These are phyloP conservation scores for Ogataea siamensis DNA, from an alignment of 805 yeast genomes.

Conservation along the genomic window DNA sequence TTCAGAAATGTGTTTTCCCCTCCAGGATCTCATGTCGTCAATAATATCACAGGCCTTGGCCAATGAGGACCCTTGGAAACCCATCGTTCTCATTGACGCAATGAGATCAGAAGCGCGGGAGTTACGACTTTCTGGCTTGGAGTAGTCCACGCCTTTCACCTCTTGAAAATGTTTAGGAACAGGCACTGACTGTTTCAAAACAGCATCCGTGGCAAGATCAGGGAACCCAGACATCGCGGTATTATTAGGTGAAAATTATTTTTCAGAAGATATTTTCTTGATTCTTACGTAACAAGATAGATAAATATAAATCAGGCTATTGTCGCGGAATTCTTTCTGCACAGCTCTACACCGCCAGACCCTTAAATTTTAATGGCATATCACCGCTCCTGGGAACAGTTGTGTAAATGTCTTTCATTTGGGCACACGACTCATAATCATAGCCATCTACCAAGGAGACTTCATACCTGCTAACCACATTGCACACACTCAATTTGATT, in stretches of 20 bases:
- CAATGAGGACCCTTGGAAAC: constrained; percentile 90
- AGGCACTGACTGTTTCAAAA: constrained; percentile 79
- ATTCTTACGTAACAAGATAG: background rate
- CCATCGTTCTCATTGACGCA: constrained; percentile 87
- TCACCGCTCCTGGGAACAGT: constrained; percentile 28
- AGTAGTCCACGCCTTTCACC: constrained; percentile 89
- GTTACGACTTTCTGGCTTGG: constrained; percentile 69
- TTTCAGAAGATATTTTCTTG: background rate
- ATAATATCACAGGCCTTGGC: constrained; percentile 90
- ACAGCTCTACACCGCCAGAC: background rate
- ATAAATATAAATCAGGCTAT: too few relatives aligned
- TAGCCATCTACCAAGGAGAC: constrained; percentile 25
- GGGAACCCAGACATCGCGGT: constrained; percentile 50
- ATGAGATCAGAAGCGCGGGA: constrained; percentile 79
- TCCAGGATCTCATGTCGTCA: constrained; percentile 89
- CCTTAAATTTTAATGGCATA: constrained; percentile 23
- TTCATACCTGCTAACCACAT: constrained; percentile 48
- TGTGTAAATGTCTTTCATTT: constrained; percentile 34
- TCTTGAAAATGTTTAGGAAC: constrained; percentile 76
- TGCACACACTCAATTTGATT: constrained; percentile 56
- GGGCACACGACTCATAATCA: constrained; percentile 25
- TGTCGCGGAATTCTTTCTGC: background rate
- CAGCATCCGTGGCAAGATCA: constrained; percentile 84
- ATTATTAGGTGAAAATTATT: too few relatives aligned
- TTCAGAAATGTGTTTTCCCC: constrained; percentile 72